Percentiles rank a stretch among this genome's conserved stretches.
phyloP scores from a whole-genome alignment of 305 asterid species.

The Fraxinus angustifolia region DNA sequence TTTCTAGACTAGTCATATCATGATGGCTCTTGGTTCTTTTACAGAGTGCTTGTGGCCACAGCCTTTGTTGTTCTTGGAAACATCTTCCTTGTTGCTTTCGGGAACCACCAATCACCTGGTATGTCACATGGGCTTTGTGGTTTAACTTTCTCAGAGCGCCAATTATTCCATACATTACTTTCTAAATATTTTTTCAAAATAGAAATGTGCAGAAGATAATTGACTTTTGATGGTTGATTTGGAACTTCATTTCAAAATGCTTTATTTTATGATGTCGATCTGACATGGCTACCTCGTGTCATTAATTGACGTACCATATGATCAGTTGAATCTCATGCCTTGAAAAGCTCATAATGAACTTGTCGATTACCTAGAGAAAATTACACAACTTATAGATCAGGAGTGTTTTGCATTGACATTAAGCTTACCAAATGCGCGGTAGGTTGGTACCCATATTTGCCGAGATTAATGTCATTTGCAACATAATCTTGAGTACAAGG shows the following conservation, averaged over 20 bases:
- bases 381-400: not conserved
- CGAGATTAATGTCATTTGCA: not conserved
- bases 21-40: constrained; percentile 23
- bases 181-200: not conserved
- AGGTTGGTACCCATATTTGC: not conserved
- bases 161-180: constrained; percentile 6
- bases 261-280: not conserved
- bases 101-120: constrained; percentile 99
- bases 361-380: not conserved
- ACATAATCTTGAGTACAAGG: not conserved
- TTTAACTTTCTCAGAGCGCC: constrained; percentile 18
- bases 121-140: constrained; percentile 27
- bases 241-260: not conserved
- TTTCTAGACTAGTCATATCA: constrained; percentile 8
- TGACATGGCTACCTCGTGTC: not conserved
- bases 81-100: constrained; percentile 95
- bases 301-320: not conserved
- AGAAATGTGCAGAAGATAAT: not conserved
- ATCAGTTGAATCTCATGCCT: not conserved
- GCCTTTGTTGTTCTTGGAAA: constrained; percentile 94
- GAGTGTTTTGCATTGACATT: not conserved
- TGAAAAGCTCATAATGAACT: not conserved
- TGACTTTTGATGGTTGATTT: constrained; percentile 4
- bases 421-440: not conserved
- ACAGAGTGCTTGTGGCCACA: constrained; percentile 85